Evolutionary conservation across 148 eudicot species (phyloP).

Genomic region (Chenopodium formosanum): DNA sequence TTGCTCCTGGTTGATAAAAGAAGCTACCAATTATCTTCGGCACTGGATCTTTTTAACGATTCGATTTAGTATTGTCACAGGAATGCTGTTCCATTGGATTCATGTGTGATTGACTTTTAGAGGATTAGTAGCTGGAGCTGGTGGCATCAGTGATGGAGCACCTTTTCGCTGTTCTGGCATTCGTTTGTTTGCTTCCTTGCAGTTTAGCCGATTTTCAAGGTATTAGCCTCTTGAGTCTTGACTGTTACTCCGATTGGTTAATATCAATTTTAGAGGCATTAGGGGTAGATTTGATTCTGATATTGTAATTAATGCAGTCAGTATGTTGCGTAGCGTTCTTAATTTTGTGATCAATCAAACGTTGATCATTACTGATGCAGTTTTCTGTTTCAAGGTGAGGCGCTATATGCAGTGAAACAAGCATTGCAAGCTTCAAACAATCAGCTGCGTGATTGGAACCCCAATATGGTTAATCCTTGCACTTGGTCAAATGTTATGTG

Average conservation of each 20-base stretch:
- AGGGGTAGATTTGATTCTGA: background rate
- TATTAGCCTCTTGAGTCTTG: slow-evolving; percentile 24
- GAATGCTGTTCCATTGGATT: slow-evolving; percentile 13
- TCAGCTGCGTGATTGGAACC: slow-evolving; percentile 82
- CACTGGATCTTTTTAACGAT: background rate
- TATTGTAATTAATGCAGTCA: background rate
- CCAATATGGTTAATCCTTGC: slow-evolving; percentile 77
- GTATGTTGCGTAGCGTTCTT: background rate
- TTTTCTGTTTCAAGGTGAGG: slow-evolving; percentile 57
- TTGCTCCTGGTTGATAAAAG: background rate
- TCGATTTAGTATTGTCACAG: slow-evolving; percentile 16
- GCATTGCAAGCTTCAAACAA: slow-evolving; percentile 62
- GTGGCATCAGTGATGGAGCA: slow-evolving; percentile 38
- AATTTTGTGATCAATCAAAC: background rate
- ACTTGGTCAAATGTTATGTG: slow-evolving; percentile 89
- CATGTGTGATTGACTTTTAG: slow-evolving; percentile 6
- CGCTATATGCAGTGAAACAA: slow-evolving; percentile 52
- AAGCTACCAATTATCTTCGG: background rate
- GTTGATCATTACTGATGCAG: slow-evolving; percentile 6
- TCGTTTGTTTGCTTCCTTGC: slow-evolving; percentile 41
- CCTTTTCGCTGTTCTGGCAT: slow-evolving; percentile 33
- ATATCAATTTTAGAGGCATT: background rate
- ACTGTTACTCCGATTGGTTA: background rate
- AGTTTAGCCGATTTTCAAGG: slow-evolving; percentile 66
- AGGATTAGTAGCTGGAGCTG: slow-evolving; percentile 10